Evolutionary conservation across 805 yeast genomes (phyloP).

Genomic region (Metschnikowia similis): DNA sequence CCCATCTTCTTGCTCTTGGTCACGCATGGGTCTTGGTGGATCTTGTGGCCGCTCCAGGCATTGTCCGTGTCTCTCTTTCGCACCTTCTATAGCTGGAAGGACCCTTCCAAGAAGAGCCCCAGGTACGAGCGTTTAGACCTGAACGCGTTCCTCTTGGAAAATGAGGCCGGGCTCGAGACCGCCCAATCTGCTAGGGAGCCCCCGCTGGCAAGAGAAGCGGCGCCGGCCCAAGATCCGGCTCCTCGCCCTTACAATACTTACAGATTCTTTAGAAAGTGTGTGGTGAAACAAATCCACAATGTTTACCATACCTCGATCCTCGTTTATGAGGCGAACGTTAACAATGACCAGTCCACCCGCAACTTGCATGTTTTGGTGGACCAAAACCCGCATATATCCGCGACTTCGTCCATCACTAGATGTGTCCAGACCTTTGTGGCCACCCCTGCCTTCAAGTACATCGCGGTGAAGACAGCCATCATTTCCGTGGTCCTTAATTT

Average conservation of each 20-base stretch:
- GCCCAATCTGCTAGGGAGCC: constrained; percentile 9
- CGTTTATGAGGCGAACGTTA: constrained; percentile 39
- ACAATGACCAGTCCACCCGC: constrained; percentile 30
- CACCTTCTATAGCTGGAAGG: constrained; percentile 27
- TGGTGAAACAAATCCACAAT: constrained; percentile 41
- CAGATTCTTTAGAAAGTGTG: constrained; percentile 31
- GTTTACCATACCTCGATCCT: constrained; percentile 41
- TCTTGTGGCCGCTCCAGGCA: constrained; percentile 69
- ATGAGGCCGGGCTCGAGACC: constrained; percentile 9
- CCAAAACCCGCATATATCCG: constrained; percentile 34
- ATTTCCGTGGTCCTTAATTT: constrained; percentile 58
- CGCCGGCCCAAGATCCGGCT: constrained; percentile 1
- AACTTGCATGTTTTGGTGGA: constrained; percentile 32
- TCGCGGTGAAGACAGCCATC: constrained; percentile 39
- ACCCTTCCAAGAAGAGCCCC: constrained; percentile 10
- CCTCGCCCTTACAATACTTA: constrained; percentile 13
- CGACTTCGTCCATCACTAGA: constrained; percentile 26
- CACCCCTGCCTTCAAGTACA: constrained; percentile 47
- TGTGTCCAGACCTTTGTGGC: constrained; percentile 34
- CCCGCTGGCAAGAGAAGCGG: constrained; percentile 3
- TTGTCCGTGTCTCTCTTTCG: constrained; percentile 44
- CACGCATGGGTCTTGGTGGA: constrained; percentile 78
- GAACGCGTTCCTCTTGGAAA: constrained; percentile 27
- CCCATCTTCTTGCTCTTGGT: constrained; percentile 63
- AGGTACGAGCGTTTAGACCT: constrained; percentile 28